Conservation (phyloP, 2,329 filamentous ascomycete genomes). For the Fusarium sp. region DNA sequence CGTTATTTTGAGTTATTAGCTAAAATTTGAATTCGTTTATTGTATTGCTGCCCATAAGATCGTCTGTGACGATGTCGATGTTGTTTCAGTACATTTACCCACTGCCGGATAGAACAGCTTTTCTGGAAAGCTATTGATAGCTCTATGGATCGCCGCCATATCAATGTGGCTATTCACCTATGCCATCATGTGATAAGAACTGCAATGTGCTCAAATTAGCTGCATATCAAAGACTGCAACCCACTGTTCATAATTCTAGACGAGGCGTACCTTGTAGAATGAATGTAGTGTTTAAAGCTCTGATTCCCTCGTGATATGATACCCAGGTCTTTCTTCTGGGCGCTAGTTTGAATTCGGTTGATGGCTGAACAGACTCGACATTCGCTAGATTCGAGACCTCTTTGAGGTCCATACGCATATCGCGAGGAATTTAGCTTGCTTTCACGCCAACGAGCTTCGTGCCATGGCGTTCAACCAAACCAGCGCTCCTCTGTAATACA, state of each 20-base stretch:
- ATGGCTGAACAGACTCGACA: background rate
- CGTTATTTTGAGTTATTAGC: constrained; percentile 27
- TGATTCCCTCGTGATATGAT: constrained; percentile 16
- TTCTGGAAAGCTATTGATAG: background rate
- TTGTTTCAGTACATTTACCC: background rate
- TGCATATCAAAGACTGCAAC: background rate
- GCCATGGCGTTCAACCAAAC: background rate
- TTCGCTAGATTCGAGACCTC: background rate
- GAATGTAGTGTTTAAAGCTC: background rate
- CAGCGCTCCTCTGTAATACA: too few relatives aligned
- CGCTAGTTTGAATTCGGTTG: constrained; percentile 9
- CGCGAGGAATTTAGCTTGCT: background rate
- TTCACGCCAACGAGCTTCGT: background rate
- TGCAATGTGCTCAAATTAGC: constrained; percentile 17
- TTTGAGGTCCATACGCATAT: background rate
- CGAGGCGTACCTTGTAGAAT: background rate
- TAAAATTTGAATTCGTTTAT: constrained; percentile 20
- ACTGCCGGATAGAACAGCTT: background rate
- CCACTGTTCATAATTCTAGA: background rate
- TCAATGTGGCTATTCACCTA: background rate
- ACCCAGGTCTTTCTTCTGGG: constrained; percentile 1
- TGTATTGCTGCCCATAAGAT: background rate
- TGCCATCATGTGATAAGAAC: background rate
- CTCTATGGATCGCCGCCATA: background rate
- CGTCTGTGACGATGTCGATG: background rate